Evolutionary conservation across 306 rosid genomes (phyloP).

Genomic region (Hippophae rhamnoides): DNA sequence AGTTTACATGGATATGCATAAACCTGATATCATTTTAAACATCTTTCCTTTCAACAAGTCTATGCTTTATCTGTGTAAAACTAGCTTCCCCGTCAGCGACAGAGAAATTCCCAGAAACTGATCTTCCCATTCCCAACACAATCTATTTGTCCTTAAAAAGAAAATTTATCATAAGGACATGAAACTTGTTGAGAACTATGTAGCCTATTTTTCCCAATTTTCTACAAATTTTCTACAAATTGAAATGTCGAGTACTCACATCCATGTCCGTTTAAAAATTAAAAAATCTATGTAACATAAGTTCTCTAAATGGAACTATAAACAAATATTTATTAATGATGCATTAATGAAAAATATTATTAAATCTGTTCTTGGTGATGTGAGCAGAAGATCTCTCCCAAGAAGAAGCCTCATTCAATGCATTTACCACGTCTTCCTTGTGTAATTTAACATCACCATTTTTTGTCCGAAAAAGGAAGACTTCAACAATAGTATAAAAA

Average conservation of each 20-base stretch:
- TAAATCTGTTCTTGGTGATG: conserved; percentile 24
- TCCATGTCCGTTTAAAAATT: no score
- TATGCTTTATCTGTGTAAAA: neutral
- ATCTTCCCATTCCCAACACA: conserved; percentile 75
- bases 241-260: no score
- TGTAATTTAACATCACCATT: conserved; percentile 74
- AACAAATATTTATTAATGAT: no score
- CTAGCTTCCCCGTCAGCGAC: conserved; percentile 9
- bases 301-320: conserved; percentile 49
- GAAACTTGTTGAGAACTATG: no score
- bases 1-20: conserved; percentile 12
- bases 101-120: conserved; percentile 73
- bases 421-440: conserved; percentile 58
- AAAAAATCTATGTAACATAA: neutral
- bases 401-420: conserved; percentile 57
- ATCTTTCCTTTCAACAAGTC: neutral
- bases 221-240: no score
- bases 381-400: conserved; percentile 68
- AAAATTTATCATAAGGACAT: neutral
- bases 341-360: no score
- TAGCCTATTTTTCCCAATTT: no score
- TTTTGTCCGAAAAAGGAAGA: conserved; percentile 63
- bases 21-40: conserved; percentile 18
- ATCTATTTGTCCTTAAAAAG: conserved; percentile 65
- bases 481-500: conserved; percentile 57